Base-by-base conservation (phyloP, 2,329 filamentous ascomycete genomes). In the Xylariaceae sp. region DNA sequence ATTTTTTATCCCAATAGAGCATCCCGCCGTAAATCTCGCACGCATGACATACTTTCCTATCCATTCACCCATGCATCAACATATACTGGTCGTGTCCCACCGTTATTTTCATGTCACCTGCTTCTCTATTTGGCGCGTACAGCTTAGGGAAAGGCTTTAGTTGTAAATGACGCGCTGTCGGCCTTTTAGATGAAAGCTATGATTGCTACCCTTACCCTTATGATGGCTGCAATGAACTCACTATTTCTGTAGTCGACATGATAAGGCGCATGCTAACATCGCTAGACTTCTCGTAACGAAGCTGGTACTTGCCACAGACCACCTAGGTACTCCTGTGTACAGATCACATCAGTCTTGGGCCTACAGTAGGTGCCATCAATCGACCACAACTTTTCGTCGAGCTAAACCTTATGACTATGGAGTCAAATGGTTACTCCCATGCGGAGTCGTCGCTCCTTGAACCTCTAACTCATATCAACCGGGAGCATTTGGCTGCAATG, bases 401-500 rank as follows among this genome's bases (percentile, higher is more conserved):
- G 45, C 50, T 59, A 56, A 59, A 54, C n/a, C n/a, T n/a, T n/a
- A n/a, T 54, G 48, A 50, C 51, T 16, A 72, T 72, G 70, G 70
- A 72, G 58, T 64, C 69, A 44, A 67, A 68, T 53, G 67, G 65
- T n/a, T 71, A 70, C 56, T 55, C 66, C 18, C 68, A 71, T 41
- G 59, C 65, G n/a, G 70, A 72, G 61, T 57, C 68, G 21, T 62
- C 68, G 21, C 62, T 71, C 42, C 64, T 72, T 9, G 70, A 72
- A 55, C 69, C 70, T 52, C 61, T 71, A 29, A 58, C 64, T 40
- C 65, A 67, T 43, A 64, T 71, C 50, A 70, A 71, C 52, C 66
- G 70, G 32, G 70, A 70, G 50, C 70, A 72, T 53, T 59, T 72
- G 51, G 66, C 67, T 40, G 69, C 64, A 48, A 83, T 83, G 81